Base-by-base conservation (phyloP, 1,284 basidiomycete species). In the Schizophyllum amplum region DNA sequence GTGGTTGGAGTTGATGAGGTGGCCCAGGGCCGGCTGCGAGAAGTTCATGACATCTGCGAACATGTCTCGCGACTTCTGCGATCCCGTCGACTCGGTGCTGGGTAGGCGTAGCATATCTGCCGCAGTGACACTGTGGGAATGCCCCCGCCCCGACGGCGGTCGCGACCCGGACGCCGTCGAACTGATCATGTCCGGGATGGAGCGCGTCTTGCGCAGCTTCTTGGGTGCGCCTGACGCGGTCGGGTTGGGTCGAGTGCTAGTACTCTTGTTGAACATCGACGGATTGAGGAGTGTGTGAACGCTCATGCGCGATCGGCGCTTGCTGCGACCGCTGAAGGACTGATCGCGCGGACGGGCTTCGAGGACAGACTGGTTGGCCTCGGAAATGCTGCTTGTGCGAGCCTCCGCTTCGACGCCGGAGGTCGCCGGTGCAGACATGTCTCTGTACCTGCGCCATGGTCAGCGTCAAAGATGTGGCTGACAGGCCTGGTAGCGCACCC, bases 101-200 rank as follows among this genome's bases (percentile, higher is more conserved):
- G 67, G 60, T 47, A 71, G 69, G 21, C 77, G 77, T 26, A 80
- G 76, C 53, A 82, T 73, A 60, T 90, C 87, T 17, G 79, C 83
- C 5, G 82, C 82, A 0, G 87, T 90, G 20, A 90, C 87, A 65
- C 86, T 90, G 60, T 89, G 83, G 5, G 87, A 89, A 65, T 90
- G 87, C 1, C 76, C 80, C 22, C 87, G 81, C 25, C 83, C 83
- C 0, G 76, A 75, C 13, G 66, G 55, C 22, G 67, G 61, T 63
- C 47, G 65, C 24, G 64, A 54, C 52, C 60, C 63, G 61, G 62
- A 64, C 52, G 62, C 60, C 53, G 63, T 62, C 24, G 57, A 51
- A 55, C 71, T 74, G 53, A 72, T 71, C 69, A 83, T 73, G 64
- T 86, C 84, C 1, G 84, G 80, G 51, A 87, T 88, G 11, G 87